Evolutionary conservation across 2,329 filamentous ascomycete genomes (phyloP).

Genomic region (Clonostachys chloroleuca): DNA sequence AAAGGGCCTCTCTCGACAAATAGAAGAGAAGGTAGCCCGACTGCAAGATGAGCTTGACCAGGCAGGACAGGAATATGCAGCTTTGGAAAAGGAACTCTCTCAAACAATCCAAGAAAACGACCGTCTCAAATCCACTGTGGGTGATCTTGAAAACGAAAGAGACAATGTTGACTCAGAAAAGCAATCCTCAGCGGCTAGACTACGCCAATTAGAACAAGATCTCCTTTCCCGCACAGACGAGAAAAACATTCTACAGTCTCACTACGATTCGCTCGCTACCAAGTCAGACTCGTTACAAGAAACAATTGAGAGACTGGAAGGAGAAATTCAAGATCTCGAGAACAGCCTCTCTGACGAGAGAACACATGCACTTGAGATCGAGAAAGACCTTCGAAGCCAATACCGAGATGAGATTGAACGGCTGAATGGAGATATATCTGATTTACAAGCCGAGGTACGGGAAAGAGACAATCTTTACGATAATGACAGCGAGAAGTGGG

Average conservation of each 20-base stretch:
- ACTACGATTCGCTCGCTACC: constrained; percentile 61
- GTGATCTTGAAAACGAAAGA: constrained; percentile 25
- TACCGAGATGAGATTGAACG: constrained; percentile 41
- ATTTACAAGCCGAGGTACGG: constrained; percentile 59
- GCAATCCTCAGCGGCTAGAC: constrained; percentile 36
- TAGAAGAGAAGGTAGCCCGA: constrained; percentile 65
- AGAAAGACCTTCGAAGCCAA: constrained; percentile 49
- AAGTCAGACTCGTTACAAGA: constrained; percentile 65
- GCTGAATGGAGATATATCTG: constrained; percentile 54
- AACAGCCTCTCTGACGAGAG: constrained; percentile 47
- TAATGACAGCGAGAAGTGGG: constrained; percentile 70
- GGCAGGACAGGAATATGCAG: constrained; percentile 39
- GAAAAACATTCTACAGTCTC: constrained; percentile 64
- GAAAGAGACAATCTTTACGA: constrained; percentile 69
- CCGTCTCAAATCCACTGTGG: constrained; percentile 35
- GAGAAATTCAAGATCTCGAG: constrained; percentile 40
- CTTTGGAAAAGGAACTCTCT: constrained; percentile 46
- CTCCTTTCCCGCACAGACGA: constrained; percentile 56
- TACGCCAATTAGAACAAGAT: constrained; percentile 55
- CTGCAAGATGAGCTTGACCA: constrained; percentile 63
- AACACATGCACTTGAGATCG: constrained; percentile 53
- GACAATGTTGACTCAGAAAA: constrained; percentile 20
- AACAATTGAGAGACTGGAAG: constrained; percentile 50
- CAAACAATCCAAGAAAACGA: constrained; percentile 41
- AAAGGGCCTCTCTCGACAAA: constrained; percentile 69